phyloP scores from a whole-genome alignment of 495 filamentous ascomycete species.

The Aspergillus conjunctus region DNA sequence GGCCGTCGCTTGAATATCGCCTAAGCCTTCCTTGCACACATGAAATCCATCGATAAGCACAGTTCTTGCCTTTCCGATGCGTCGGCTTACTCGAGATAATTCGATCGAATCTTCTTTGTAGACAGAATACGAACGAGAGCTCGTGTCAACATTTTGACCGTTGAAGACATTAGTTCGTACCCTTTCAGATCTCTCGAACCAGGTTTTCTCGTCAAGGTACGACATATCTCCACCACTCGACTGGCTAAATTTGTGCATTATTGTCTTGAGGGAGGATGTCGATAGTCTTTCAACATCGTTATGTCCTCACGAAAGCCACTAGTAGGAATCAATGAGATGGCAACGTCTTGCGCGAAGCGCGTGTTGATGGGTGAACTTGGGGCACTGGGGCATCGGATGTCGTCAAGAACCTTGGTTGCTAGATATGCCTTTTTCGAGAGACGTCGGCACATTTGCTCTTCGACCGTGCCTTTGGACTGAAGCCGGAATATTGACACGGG shows the following conservation, averaged over 20 bases:
- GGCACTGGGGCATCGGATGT: neutral
- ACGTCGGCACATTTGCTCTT: conserved; percentile 64
- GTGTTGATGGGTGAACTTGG: neutral
- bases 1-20: conserved; percentile 47
- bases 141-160: conserved; percentile 38
- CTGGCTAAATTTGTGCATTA: conserved; percentile 9
- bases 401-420: conserved; percentile 61
- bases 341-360: neutral
- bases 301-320: neutral
- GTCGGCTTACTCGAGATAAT: conserved; percentile 26
- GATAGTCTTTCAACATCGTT: neutral
- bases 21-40: conserved; percentile 60
- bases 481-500: conserved; percentile 62
- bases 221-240: neutral
- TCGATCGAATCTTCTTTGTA: conserved; percentile 28
- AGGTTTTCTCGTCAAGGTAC: conserved; percentile 56
- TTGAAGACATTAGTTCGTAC: conserved; percentile 63
- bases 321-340: conserved; percentile 8
- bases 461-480: conserved; percentile 61
- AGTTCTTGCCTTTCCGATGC: conserved; percentile 60
- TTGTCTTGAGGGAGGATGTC: neutral
- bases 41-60: conserved; percentile 62
- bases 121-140: conserved; percentile 40
- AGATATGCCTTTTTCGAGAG: conserved; percentile 70
- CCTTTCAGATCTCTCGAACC: conserved; percentile 60